These are phyloP conservation scores for Euphrasia arctica DNA, from an alignment of 305 asterid species.

Conservation along the genomic window DNA sequence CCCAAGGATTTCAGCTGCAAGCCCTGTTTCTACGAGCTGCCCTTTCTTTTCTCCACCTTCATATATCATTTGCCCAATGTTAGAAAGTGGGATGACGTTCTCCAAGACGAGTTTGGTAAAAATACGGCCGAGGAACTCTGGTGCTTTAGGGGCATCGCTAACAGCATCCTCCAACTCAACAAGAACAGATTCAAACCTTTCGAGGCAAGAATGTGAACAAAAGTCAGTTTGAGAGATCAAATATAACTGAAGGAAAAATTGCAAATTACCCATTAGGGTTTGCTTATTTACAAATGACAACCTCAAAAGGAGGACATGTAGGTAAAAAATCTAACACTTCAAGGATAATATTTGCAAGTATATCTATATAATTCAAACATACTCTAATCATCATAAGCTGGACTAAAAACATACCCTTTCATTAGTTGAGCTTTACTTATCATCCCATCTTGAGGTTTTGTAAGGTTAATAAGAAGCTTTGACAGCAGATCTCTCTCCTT, in stretches of 20 bases:
- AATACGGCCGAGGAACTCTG: slow-evolving; percentile 49
- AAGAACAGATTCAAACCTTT: slow-evolving; percentile 61
- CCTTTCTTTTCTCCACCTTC: slow-evolving; percentile 60
- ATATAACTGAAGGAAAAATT: background rate
- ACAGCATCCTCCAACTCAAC: slow-evolving; percentile 49
- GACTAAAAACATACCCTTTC: slow-evolving; percentile 44
- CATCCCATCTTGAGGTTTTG: slow-evolving; percentile 37
- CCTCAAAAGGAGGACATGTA: background rate
- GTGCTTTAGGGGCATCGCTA: slow-evolving; percentile 65
- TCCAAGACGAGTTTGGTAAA: slow-evolving; percentile 44
- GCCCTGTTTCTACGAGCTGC: slow-evolving; percentile 48
- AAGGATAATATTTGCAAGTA: background rate
- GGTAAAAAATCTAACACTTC: background rate
- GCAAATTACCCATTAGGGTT: background rate
- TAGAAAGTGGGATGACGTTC: slow-evolving; percentile 41
- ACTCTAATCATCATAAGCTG: background rate
- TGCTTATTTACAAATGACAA: background rate
- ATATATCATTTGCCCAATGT: slow-evolving; percentile 38
- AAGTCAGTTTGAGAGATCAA: background rate
- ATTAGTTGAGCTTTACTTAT: slow-evolving; percentile 49
- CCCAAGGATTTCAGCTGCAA: slow-evolving; percentile 60
- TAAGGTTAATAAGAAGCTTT: slow-evolving; percentile 50
- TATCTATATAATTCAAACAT: background rate
- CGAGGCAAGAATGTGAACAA: slow-evolving; percentile 8
- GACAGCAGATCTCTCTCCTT: slow-evolving; percentile 55